phyloP scores from a whole-genome alignment of 768 basidiomycete species.

The Cytidiella melzeri region DNA sequence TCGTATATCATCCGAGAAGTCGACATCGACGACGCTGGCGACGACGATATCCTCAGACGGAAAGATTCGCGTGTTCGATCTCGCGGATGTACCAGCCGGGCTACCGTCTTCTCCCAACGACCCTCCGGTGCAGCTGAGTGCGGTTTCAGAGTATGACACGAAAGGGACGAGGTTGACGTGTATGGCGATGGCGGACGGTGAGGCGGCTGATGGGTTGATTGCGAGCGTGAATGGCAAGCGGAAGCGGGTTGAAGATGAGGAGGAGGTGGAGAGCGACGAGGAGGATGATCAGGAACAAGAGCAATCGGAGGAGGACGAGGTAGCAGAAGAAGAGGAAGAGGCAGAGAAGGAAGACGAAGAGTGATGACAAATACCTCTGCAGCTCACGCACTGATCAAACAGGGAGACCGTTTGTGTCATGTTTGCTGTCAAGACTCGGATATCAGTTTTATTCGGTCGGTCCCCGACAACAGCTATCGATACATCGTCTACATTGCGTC shows the following conservation, averaged over 20 bases:
- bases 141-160: slow-evolving; percentile 70
- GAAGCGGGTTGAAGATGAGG: slow-evolving; percentile 24
- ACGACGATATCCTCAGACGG: slow-evolving; percentile 90
- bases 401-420: no score
- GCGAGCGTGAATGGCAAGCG: slow-evolving; percentile 27
- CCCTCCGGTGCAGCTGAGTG: slow-evolving; percentile 34
- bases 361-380: slow-evolving; percentile 18
- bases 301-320: slow-evolving; percentile 11
- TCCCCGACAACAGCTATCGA: no score
- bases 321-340: slow-evolving; percentile 25
- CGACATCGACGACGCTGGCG: slow-evolving; percentile 51
- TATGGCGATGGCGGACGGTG: slow-evolving; percentile 49
- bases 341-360: slow-evolving; percentile 32
- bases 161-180: slow-evolving; percentile 86
- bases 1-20: slow-evolving; percentile 8
- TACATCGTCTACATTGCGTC: no score
- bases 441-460: no score
- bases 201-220: slow-evolving; percentile 15
- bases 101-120: slow-evolving; percentile 9
- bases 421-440: no score
- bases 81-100: slow-evolving; percentile 40
- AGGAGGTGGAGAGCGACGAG: slow-evolving; percentile 21
- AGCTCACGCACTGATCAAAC: no score
- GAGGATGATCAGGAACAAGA: slow-evolving; percentile 26
- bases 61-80: slow-evolving; percentile 69